These are phyloP conservation scores for Aspergillus spinulosporus DNA, from an alignment of 2,329 filamentous ascomycete genomes.

Conservation along the genomic window DNA sequence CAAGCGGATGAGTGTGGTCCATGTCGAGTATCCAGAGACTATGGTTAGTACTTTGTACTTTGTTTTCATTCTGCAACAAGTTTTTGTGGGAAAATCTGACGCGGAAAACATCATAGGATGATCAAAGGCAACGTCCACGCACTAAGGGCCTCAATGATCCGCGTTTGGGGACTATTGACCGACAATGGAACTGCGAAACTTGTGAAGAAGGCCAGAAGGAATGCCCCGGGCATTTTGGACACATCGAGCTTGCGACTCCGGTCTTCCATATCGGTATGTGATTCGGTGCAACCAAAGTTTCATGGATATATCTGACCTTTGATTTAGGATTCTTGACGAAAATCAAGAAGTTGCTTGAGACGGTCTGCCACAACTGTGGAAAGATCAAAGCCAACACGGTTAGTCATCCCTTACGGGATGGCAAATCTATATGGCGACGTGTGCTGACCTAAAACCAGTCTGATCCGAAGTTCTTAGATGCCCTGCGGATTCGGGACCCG, in stretches of 20 bases:
- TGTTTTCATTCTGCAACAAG: background rate
- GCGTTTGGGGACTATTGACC: constrained; percentile 92
- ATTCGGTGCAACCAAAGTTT: background rate
- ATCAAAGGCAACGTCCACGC: constrained; percentile 85
- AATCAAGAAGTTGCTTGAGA: constrained; percentile 98
- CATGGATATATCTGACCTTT: constrained; percentile 30
- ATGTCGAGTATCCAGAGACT: constrained; percentile 97
- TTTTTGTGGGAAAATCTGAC: constrained; percentile 20
- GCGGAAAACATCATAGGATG: constrained; percentile 58
- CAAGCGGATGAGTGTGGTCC: constrained; percentile 96
- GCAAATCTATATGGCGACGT: constrained; percentile 52
- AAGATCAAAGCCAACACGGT: constrained; percentile 97
- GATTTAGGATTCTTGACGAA: constrained; percentile 88
- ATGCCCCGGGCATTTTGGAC: constrained; percentile 96
- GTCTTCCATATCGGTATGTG: constrained; percentile 77
- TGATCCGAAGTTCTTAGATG: constrained; percentile 79
- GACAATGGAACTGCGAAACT: constrained; percentile 92
- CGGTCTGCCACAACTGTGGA: constrained; percentile 98
- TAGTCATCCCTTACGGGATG: constrained; percentile 69
- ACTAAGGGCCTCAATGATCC: constrained; percentile 93
- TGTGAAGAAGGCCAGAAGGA: constrained; percentile 94
- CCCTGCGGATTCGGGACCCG: constrained; percentile 81
- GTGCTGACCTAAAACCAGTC: constrained; percentile 62
- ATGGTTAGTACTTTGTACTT: constrained; percentile 60
- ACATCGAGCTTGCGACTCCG: constrained; percentile 95